Conservation (phyloP, 345 rosid species). For the Rhizophora apiculata region DNA sequence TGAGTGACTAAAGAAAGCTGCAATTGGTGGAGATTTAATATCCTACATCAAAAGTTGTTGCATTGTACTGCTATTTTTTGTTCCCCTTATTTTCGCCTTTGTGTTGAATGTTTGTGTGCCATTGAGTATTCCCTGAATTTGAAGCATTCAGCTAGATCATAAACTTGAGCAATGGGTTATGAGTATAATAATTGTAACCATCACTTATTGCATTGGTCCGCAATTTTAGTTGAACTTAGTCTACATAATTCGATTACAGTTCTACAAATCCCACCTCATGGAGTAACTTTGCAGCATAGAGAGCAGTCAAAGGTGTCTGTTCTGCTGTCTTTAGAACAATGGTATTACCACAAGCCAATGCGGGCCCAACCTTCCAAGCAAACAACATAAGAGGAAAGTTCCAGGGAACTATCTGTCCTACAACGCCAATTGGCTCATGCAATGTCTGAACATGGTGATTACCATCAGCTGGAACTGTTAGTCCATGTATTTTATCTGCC, state of each 20-base stretch:
- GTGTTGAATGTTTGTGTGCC: no score
- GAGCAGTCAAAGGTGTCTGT: constrained; percentile 33
- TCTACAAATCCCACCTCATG: constrained; percentile 18
- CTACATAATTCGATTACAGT: not conserved
- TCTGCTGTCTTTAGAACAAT: constrained; percentile 31
- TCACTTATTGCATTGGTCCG: not conserved
- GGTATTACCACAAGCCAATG: constrained; percentile 29
- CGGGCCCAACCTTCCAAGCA: constrained; percentile 33
- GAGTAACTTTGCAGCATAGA: constrained; percentile 22
- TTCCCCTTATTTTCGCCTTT: no score
- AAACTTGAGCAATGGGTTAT: no score
- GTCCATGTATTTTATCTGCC: constrained; percentile 38
- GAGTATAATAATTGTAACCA: no score
- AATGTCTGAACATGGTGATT: constrained; percentile 21
- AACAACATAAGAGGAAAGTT: constrained; percentile 31
- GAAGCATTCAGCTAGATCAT: no score
- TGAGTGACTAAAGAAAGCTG: no score
- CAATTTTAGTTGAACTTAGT: not conserved
- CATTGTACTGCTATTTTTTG: no score
- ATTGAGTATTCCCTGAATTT: no score
- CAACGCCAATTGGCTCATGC: constrained; percentile 32
- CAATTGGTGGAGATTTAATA: no score
- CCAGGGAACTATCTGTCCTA: constrained; percentile 36
- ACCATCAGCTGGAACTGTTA: constrained; percentile 22
- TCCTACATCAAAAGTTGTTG: no score